These are phyloP conservation scores for Leucoagaricus sp. DNA, from an alignment of 1,284 basidiomycete genomes.

Conservation along the genomic window DNA sequence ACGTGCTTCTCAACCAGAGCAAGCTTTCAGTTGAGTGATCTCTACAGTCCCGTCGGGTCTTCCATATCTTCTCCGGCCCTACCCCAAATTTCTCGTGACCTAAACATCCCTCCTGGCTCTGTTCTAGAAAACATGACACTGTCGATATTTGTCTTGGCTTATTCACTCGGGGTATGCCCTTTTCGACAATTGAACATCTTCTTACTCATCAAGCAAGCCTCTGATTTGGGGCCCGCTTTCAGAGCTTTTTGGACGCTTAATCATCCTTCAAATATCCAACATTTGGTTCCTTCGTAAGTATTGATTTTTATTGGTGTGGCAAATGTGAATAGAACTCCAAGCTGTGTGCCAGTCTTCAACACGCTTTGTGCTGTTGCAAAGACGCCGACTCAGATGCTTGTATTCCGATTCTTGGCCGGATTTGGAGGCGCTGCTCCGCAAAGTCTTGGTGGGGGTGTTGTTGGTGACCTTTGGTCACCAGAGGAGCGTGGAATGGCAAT, in stretches of 20 bases:
- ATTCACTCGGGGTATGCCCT: conserved; percentile 50
- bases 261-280: conserved; percentile 60
- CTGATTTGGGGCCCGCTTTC: conserved; percentile 36
- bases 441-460: conserved; percentile 66
- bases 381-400: conserved; percentile 56
- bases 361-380: conserved; percentile 65
- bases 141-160: conserved; percentile 70
- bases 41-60: conserved; percentile 55
- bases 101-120: conserved; percentile 50
- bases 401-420: conserved; percentile 66
- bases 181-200: too few relatives aligned
- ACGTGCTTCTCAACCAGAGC: background rate
- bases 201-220: too few relatives aligned
- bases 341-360: conserved; percentile 55
- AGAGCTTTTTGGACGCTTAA: conserved; percentile 49
- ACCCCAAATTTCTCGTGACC: conserved; percentile 50
- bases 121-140: conserved; percentile 60
- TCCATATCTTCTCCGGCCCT: conserved; percentile 74
- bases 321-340: conserved; percentile 17
- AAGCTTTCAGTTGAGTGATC: background rate
- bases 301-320: too few relatives aligned
- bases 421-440: conserved; percentile 69
- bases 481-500: conserved; percentile 72
- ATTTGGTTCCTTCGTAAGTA: conserved; percentile 62
- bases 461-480: conserved; percentile 69